A percentile compares a stretch with the other conserved stretches of the same genome.
These are phyloP conservation scores for Forsythia suspensa DNA, from an alignment of 257 asterid genomes.

Conservation along the genomic window DNA sequence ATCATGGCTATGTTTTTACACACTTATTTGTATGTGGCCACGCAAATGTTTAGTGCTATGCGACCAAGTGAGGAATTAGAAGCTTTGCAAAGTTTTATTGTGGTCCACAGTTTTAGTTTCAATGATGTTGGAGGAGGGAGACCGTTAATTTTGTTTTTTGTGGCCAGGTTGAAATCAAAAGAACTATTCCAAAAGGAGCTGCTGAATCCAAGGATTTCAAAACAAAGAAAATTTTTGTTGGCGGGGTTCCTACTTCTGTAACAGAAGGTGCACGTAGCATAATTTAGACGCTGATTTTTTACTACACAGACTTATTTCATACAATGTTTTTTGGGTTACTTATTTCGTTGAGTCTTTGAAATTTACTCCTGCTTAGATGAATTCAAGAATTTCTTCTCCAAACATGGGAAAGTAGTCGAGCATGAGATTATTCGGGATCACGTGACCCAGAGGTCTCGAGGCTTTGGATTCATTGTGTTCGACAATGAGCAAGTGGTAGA, in stretches of 20 bases:
- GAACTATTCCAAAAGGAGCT: constrained; percentile 91
- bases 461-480: constrained; percentile 89
- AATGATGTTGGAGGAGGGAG: not conserved
- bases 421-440: constrained; percentile 93
- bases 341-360: not conserved
- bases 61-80: not conserved
- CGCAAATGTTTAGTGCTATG: not conserved
- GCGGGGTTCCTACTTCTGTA: constrained; percentile 82
- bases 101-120: not conserved
- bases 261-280: constrained; percentile 56
- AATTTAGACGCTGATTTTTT: not conserved
- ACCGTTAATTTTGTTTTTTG: not conserved
- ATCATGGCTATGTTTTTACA: not conserved
- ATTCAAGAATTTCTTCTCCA: constrained; percentile 77
- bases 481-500: constrained; percentile 88
- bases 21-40: not conserved
- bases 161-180: constrained; percentile 87
- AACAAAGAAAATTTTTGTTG: constrained; percentile 88
- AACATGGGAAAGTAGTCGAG: constrained; percentile 76
- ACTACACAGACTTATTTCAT: not conserved
- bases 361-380: constrained; percentile 51
- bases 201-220: constrained; percentile 84
- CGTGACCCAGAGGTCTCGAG: constrained; percentile 83
- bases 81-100: not conserved
- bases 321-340: not conserved